phyloP scores from a whole-genome alignment of 2,329 filamentous ascomycete species.

The Penicillium oxalicum region DNA sequence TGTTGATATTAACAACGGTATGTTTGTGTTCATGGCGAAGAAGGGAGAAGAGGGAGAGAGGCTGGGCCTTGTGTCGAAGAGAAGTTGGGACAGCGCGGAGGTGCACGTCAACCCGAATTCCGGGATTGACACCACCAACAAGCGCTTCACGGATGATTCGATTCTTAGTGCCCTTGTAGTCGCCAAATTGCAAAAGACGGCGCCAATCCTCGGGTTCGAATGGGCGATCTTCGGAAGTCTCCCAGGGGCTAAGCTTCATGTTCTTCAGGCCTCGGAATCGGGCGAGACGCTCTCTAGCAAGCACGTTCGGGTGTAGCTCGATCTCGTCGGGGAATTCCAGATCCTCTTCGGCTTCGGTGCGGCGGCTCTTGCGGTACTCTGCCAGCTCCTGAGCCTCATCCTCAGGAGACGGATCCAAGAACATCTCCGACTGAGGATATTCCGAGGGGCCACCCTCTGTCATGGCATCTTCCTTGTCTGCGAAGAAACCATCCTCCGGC shows the following conservation, averaged over 20 bases:
- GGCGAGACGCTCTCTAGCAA: conserved; percentile 76
- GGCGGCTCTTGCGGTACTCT: conserved; percentile 71
- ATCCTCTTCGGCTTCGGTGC: conserved; percentile 79
- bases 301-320: conserved; percentile 80
- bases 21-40: conserved; percentile 93
- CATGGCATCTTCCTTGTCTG: conserved; percentile 47
- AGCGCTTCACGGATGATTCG: conserved; percentile 73
- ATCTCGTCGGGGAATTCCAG: conserved; percentile 96
- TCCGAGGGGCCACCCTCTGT: conserved; percentile 80
- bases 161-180: conserved; percentile 80
- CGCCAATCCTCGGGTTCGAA: conserved; percentile 88
- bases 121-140: conserved; percentile 77
- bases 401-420: conserved; percentile 70
- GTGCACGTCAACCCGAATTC: conserved; percentile 75
- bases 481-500: conserved; percentile 75
- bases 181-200: conserved; percentile 75
- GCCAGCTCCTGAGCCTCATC: conserved; percentile 79
- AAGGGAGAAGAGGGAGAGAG: conserved; percentile 75
- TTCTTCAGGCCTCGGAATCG: conserved; percentile 91
- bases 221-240: conserved; percentile 76
- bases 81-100: conserved; percentile 55
- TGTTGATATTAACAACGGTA: conserved; percentile 80
- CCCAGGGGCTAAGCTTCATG: conserved; percentile 79
- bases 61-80: conserved; percentile 49
- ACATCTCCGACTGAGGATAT: conserved; percentile 90